Percentiles rank a stretch among this genome's conserved stretches.
Evolutionary conservation across 1,284 basidiomycete genomes (phyloP).

Genomic region (Rhodotorula sp.): DNA sequence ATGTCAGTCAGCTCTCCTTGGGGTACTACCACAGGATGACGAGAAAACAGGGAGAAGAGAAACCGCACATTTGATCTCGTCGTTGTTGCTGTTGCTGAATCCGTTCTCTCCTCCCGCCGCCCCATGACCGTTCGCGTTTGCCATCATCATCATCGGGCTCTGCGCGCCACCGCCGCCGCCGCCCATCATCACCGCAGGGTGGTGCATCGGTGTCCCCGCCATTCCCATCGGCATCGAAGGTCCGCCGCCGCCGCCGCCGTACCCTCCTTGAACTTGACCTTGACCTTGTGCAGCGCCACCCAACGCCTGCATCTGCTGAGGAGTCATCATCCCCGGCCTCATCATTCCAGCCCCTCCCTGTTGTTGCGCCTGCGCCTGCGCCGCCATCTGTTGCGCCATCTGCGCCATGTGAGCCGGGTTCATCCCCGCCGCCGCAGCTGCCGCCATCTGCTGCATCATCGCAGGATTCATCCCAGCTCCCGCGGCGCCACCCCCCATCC

Average conservation of each 20-base stretch:
- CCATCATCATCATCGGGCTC: background rate
- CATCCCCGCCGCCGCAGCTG: background rate
- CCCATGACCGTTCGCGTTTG: background rate
- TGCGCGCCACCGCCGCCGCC: background rate
- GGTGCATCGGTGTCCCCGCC: background rate
- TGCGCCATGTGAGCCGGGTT: background rate
- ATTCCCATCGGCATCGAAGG: background rate
- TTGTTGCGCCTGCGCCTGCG: conserved; percentile 1
- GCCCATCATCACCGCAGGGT: background rate
- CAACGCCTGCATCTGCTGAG: background rate
- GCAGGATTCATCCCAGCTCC: conserved; percentile 47
- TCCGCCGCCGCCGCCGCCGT: too few relatives aligned
- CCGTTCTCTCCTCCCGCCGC: background rate
- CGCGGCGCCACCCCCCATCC: conserved; percentile 49
- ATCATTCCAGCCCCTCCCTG: background rate
- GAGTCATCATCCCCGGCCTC: too few relatives aligned
- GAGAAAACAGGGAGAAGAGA: too few relatives aligned
- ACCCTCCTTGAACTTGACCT: too few relatives aligned
- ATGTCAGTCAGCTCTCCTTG: background rate
- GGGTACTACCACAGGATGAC: too few relatives aligned
- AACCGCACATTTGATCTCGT: conserved; percentile 14
- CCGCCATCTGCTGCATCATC: conserved; percentile 6
- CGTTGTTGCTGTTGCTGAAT: background rate
- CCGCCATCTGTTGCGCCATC: conserved; percentile 6
- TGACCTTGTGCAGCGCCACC: too few relatives aligned